Conservation (phyloP, 2,329 filamentous ascomycete genomes). For the Hymenoscyphus fraxineus region DNA sequence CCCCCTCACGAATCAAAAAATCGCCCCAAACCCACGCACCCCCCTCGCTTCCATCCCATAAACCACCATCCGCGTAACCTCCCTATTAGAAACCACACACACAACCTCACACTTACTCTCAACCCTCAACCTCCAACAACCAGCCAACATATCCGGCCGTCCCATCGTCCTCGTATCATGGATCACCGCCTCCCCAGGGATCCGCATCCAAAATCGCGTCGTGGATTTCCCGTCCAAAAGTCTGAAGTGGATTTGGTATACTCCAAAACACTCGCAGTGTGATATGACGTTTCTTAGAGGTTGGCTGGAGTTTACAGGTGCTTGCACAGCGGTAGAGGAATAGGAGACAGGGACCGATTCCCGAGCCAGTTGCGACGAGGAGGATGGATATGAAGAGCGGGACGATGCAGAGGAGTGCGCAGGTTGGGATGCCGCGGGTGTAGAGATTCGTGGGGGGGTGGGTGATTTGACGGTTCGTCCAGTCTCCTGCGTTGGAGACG, state of each 20-base stretch:
- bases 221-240: slow-evolving; percentile 36
- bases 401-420: slow-evolving; percentile 64
- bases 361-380: slow-evolving; percentile 68
- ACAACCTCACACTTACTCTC: slow-evolving; percentile 38
- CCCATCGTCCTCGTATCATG: slow-evolving; percentile 36
- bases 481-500: slow-evolving; percentile 71
- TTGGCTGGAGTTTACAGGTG: background rate
- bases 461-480: slow-evolving; percentile 63
- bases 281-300: slow-evolving; percentile 14
- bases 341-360: slow-evolving; percentile 63
- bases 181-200: slow-evolving; percentile 35
- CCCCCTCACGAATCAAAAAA: slow-evolving; percentile 35
- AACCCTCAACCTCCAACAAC: slow-evolving; percentile 30
- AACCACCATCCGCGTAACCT: slow-evolving; percentile 38
- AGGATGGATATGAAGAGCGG: slow-evolving; percentile 63
- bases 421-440: slow-evolving; percentile 64
- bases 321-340: slow-evolving; percentile 22
- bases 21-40: slow-evolving; percentile 37
- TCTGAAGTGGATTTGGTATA: slow-evolving; percentile 35
- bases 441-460: slow-evolving; percentile 59
- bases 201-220: slow-evolving; percentile 33
- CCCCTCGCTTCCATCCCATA: slow-evolving; percentile 39
- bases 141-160: slow-evolving; percentile 35
- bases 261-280: slow-evolving; percentile 37
- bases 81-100: slow-evolving; percentile 38